Conservation (phyloP, 1,284 basidiomycete genomes). For the Boletus semigastroideus region DNA sequence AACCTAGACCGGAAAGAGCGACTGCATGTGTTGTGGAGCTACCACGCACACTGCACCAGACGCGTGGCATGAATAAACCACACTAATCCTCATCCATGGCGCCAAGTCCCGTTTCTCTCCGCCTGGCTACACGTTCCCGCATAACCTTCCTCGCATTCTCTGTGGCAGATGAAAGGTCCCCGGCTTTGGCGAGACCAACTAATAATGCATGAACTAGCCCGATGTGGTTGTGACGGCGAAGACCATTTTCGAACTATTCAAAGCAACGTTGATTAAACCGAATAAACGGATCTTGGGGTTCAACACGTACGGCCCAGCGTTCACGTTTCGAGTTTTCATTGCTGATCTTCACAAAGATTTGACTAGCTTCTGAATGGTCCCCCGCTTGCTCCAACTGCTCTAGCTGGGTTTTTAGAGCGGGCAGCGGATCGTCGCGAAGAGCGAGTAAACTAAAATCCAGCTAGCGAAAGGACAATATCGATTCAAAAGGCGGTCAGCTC, state of each 20-base stretch:
- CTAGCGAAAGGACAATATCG: conserved; percentile 39
- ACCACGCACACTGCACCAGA: conserved; percentile 2
- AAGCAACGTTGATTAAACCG: background rate
- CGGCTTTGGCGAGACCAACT: conserved; percentile 65
- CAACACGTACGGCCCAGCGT: conserved; percentile 71
- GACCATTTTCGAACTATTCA: conserved; percentile 75
- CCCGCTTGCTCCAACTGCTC: conserved; percentile 46
- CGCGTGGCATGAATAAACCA: conserved; percentile 4
- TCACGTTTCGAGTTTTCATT: conserved; percentile 77
- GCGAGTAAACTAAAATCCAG: conserved; percentile 91
- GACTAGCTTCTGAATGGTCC: conserved; percentile 46
- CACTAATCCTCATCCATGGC: conserved; percentile 32
- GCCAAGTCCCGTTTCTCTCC: conserved; percentile 26
- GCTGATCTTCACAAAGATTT: conserved; percentile 61
- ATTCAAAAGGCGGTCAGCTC: conserved; percentile 2
- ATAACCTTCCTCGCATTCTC: conserved; percentile 39
- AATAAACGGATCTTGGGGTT: background rate
- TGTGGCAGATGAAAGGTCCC: conserved; percentile 50
- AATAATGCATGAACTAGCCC: conserved; percentile 75
- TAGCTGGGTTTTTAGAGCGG: conserved; percentile 60
- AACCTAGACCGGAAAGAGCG: background rate
- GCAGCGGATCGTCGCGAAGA: conserved; percentile 77
- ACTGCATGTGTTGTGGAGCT: conserved; percentile 3
- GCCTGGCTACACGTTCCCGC: conserved; percentile 32
- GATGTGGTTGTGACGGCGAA: conserved; percentile 80